Evolutionary conservation across 768 basidiomycete species (phyloP), one percentile per base, ranked within the genome.

Genomic region (Podaxis pistillaris): DNA sequence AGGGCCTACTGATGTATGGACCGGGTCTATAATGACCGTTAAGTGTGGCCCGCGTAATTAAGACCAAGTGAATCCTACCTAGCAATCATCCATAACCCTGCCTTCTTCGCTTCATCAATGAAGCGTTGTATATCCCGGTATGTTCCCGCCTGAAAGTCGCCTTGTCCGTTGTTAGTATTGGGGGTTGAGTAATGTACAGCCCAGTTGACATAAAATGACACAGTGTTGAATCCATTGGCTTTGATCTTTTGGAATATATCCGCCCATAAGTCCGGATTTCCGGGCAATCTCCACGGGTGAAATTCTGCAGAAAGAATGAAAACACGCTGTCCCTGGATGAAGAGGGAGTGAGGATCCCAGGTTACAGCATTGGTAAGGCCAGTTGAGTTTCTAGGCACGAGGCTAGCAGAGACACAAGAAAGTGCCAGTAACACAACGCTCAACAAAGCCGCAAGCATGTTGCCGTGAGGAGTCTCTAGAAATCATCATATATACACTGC

Each of bases 181-280:
- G 80, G 79, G 0, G 83, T 75, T 12, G 85, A 84, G 65, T 76
- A 84, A 63, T 82, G 79, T 6, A 83, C 64, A 11, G 84, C 86
- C 84, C 86, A 87, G 64, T 83, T 83, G 26, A 84, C 76, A 65
- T 84, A 86, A 71, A 83, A 84, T 1, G 83, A 86, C 47, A 88
- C 81, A 4, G 83, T 78, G 63, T 86, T 86, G 73, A 86, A 83
- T 4, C 85, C 85, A 64, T 83, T 81, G 26, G 86, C 80, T 65
- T 83, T 86, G 59, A 86, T 72, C 67, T 88, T 89, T 65, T 88
- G 78, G 51, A 88, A 81, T 56, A 89, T 72, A 67, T 88, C 88
- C 13, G 74, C 72, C 83, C 84, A 86, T 22, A 85, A 70, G 56
- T 79, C 74, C 2, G 83, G 83, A 59, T 80, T 78, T 0, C 80